Evolutionary conservation across 345 rosid species (phyloP), one percentile per base, ranked within the genome.

Genomic region (Rhodamnia argentea): DNA sequence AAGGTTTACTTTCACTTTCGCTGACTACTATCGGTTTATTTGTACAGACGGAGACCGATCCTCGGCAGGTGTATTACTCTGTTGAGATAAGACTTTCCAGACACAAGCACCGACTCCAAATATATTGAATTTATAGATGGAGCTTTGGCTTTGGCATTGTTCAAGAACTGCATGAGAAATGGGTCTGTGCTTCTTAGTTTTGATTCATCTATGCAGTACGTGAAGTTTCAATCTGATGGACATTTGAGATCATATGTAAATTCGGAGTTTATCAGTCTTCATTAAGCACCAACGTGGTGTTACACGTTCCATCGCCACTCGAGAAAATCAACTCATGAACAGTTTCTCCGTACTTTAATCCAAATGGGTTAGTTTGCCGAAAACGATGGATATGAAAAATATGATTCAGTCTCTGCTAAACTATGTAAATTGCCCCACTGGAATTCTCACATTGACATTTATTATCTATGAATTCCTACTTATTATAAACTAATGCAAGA

Each of bases 181-280:
- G 13, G 4, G 9, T 13, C 40, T 0, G 1, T 55, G 23, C 1
- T 47, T 53, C 2, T 6, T 26, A 2, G 12, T 2, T 12, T 32
- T 29, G 22, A 13, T 47, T 47, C 59, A 1, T 44, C 83, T 20
- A 16, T 58, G 20, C 86, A 83, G 20, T 86, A 32, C 76, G 26
- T 88, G 83, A 90, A 64, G 40, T 74, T 90, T 54, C 86, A 82
- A 13, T 22, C 84, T 2, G 90, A 89, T 53, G 91, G 93, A 10
- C 88, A 88, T 83, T 57, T 89, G 55, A 85, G 70, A 76, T 87
- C 83, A 40, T 5, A 40, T 40, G 42, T 40, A 40, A 40, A 40
- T 40, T 40, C 5, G 42, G 42, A 40, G 42, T 40, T 40, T 3
- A 40, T 5, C 3, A n/a, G n/a, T n/a, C n/a, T n/a, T n/a, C n/a